Evolutionary conservation across 2,329 filamentous ascomycete species (phyloP), one percentile per base, ranked within the genome.

Genomic region (Tolypocladium endophyticum): DNA sequence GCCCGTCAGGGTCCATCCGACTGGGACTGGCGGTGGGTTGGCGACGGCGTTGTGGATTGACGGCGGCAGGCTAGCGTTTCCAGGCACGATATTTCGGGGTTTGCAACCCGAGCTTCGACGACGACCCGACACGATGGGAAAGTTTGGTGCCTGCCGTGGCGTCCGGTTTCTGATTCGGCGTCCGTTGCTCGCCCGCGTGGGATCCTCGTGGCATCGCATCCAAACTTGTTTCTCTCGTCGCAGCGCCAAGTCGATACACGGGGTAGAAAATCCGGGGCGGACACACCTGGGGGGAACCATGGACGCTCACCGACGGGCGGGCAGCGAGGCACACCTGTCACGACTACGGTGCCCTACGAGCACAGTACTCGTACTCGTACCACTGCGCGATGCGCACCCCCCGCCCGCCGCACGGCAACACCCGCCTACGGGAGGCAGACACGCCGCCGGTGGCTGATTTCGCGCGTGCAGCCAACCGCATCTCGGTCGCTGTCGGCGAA

Each of bases 401-500:
- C 45, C 28, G 45, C 23, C 45, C n/a, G 12, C 7, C n/a, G n/a
- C n/a, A 45, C 43, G 43, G 43, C 23, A 47, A 23, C n/a, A 16
- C 23, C 43, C 43, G 43, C 43, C 43, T 47, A 16, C 43, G 23
- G 23, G 11, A 16, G 7, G 23, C 23, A 12, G n/a, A 28, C 43
- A 28, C 12, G 12, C 4, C 47, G 56, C 33, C n/a, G 16, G 53
- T 5, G 36, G 35, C 54, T 55, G n/a, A 9, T 39, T 16, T 20
- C 23, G n/a, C 33, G 35, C 54, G 25, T 23, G 54, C 54, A 18
- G 54, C 33, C 54, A 38, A 43, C 36, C 33, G 33, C 53, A 25
- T 35, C 55, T 60, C 59, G 59, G 59, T 38, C 41, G 45, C 8
- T 23, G 59, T 60, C 59, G 59, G 59, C 47, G 59, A 55, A 55